Conservation (phyloP, 179 eudicot genomes). For the Corrigiola litoralis region DNA sequence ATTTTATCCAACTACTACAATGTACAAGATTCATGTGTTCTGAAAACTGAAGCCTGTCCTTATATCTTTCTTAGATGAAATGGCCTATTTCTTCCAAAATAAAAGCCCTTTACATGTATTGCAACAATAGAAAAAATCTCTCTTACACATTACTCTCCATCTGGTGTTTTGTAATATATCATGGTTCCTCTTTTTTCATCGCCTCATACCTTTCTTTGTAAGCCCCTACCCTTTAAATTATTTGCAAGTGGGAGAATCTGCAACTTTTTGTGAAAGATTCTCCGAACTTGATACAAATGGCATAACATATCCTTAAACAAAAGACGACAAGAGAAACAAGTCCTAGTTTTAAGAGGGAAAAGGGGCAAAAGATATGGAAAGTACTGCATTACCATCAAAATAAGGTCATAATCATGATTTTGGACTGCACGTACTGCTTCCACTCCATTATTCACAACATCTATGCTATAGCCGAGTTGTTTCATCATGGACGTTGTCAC, state of each 20-base stretch:
- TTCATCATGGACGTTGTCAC: constrained; percentile 88
- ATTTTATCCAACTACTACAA: too few species aligned
- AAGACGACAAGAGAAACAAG: background rate
- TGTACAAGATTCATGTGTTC: too few species aligned
- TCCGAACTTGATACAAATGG: too few species aligned
- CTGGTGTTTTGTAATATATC: too few species aligned
- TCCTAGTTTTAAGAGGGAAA: background rate
- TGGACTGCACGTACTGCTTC: constrained; percentile 94
- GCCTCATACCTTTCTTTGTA: background rate
- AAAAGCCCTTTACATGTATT: background rate
- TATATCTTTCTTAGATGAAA: too few species aligned
- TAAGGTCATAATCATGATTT: constrained; percentile 52
- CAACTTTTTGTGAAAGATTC: background rate
- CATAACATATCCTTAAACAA: background rate
- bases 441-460: constrained; percentile 80
- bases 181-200: background rate
- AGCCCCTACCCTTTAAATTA: background rate
- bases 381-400: constrained; percentile 65
- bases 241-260: background rate
- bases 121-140: background rate
- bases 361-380: background rate
- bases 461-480: constrained; percentile 67
- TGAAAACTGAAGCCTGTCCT: background rate
- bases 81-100: too few species aligned
- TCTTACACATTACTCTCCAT: too few species aligned